A percentile compares a stretch with the other conserved stretches of the same genome.
These are phyloP conservation scores for Penicillium turbatum DNA, from an alignment of 495 filamentous ascomycete species.

Conservation along the genomic window DNA sequence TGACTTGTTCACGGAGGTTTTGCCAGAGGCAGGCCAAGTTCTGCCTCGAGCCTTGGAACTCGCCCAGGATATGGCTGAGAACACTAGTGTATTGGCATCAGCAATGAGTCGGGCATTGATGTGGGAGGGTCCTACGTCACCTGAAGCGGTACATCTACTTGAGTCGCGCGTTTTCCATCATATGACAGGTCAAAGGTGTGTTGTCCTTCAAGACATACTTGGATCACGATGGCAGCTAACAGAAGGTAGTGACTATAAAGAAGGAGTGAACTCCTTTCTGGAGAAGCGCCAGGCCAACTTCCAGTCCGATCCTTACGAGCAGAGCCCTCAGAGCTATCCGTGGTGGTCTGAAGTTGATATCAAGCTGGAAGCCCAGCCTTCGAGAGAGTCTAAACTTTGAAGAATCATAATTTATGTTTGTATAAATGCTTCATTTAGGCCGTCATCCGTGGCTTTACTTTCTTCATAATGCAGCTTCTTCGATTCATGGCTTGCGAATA, in stretches of 20 bases:
- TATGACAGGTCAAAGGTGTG: slow-evolving; percentile 39
- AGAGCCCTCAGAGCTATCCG: slow-evolving; percentile 18
- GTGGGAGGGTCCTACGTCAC: slow-evolving; percentile 45
- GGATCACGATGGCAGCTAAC: background rate
- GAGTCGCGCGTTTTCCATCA: slow-evolving; percentile 53
- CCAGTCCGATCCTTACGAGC: too few species aligned
- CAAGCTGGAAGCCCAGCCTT: background rate
- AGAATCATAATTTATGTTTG: background rate
- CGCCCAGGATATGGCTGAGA: too few species aligned
- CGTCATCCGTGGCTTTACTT: too few species aligned
- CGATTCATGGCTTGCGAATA: too few species aligned
- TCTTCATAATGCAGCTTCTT: too few species aligned
- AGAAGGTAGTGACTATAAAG: slow-evolving; percentile 31
- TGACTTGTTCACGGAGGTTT: too few species aligned
- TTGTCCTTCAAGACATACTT: background rate
- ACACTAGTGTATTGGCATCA: slow-evolving; percentile 33
- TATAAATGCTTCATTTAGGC: background rate
- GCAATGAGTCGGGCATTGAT: slow-evolving; percentile 53
- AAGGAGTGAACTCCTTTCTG: slow-evolving; percentile 42
- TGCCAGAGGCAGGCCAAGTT: too few species aligned
- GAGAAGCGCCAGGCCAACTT: slow-evolving; percentile 34
- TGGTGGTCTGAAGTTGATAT: slow-evolving; percentile 25
- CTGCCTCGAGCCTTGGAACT: too few species aligned
- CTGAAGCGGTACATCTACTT: slow-evolving; percentile 54
- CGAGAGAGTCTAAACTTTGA: too few species aligned